Conservation (phyloP, 768 basidiomycete genomes). For the Rhizopogon vinicolor region DNA sequence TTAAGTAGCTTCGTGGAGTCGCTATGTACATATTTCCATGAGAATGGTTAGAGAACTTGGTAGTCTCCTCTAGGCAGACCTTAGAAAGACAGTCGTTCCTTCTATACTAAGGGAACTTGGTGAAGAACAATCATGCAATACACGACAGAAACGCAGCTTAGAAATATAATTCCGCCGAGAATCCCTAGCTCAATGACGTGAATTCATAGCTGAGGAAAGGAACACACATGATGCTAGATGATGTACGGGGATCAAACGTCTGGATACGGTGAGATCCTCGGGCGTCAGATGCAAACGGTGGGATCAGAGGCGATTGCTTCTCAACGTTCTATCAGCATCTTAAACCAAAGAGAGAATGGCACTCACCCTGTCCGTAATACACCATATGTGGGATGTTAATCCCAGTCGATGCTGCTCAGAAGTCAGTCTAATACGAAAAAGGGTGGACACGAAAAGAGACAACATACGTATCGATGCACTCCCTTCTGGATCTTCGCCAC, state of each 20-base stretch:
- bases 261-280: background rate
- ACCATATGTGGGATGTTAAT: slow-evolving; percentile 41
- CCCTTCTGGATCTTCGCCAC: slow-evolving; percentile 43
- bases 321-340: slow-evolving; percentile 1
- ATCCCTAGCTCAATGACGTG: background rate
- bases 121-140: too few species aligned
- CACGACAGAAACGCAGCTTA: too few species aligned
- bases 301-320: slow-evolving; percentile 28
- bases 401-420: slow-evolving; percentile 37
- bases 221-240: background rate
- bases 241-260: background rate
- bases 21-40: too few species aligned
- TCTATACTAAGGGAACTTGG: too few species aligned
- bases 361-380: slow-evolving; percentile 43
- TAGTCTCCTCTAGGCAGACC: too few species aligned
- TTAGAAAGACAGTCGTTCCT: too few species aligned
- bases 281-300: slow-evolving; percentile 23
- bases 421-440: background rate
- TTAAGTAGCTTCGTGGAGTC: too few species aligned
- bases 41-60: too few species aligned
- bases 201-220: background rate
- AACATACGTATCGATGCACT: slow-evolving; percentile 43
- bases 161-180: too few species aligned
- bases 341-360: slow-evolving; percentile 1
- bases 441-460: background rate